A percentile compares a stretch with the other conserved stretches of the same genome.
phyloP scores from a whole-genome alignment of 768 basidiomycete species.

The Auricularia heimuer region DNA sequence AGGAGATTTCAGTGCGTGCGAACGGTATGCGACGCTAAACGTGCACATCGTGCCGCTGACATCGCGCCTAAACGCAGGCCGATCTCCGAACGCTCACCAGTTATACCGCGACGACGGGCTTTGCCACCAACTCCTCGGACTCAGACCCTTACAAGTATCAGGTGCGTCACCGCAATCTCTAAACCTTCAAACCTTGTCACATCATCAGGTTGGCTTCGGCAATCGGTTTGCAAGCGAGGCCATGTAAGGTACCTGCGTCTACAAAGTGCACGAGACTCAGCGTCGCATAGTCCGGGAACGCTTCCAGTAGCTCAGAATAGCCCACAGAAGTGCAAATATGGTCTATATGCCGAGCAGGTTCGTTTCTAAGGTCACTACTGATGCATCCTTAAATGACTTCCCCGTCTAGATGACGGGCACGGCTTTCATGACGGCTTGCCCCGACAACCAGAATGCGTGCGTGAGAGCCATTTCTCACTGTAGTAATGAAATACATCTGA shows the following conservation, averaged over 20 bases:
- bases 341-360: constrained; percentile 51
- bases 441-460: constrained; percentile 41
- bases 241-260: constrained; percentile 3
- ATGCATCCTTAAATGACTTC: not conserved
- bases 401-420: constrained; percentile 44
- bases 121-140: constrained; percentile 3
- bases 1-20: too few relatives aligned
- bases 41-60: too few relatives aligned
- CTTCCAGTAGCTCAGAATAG: constrained; percentile 51
- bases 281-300: constrained; percentile 35
- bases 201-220: constrained; percentile 11
- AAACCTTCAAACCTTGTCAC: not conserved
- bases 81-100: not conserved
- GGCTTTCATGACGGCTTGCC: constrained; percentile 50
- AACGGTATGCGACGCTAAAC: too few relatives aligned
- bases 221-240: constrained; percentile 13
- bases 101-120: constrained; percentile 1
- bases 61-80: too few relatives aligned
- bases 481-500: not conserved
- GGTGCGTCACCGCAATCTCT: constrained; percentile 3
- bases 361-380: constrained; percentile 10
- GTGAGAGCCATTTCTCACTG: constrained; percentile 14
- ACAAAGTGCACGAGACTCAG: not conserved
- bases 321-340: constrained; percentile 55
- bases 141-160: constrained; percentile 12